Evolutionary conservation across 73 alveolate genomes (phyloP), one percentile per base, ranked within the genome.

Genomic region (Paramecium primaurelia): DNA sequence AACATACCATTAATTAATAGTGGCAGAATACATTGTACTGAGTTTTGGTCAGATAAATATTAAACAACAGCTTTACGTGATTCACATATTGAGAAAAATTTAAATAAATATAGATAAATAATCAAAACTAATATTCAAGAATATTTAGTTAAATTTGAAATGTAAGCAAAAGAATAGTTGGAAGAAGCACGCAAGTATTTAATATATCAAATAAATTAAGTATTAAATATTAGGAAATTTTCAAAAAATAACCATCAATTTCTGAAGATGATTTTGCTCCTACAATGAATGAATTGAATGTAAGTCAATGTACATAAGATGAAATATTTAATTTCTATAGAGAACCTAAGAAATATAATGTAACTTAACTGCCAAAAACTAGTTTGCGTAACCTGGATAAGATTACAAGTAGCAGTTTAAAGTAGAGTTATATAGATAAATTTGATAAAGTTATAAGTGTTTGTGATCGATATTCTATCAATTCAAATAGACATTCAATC

Each of bases 11-110:
- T 34, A 11, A 71, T 71, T 18, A 71, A 71, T 71, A 34, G 59
- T 34, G 86, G 86, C 28, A 71, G 58, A 34, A 71, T 71, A 2
- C 58, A 34, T 26, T 34, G 49, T 12, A 26, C 49, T 71, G 86
- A 71, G 30, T 71, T 71, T 71, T 71, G 86, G 86, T 30, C 86
- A 2, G 86, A 71, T 30, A 71, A 71, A 71, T 71, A 71, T 71
- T 34, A 71, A 12, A 16, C 54, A 10, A 71, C 49, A 30, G 86
- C 58, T 2, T 71, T 71, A 16, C 49, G 86, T 25, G 86, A 71
- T 34, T 71, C 86, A 11, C 58, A 71, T 12, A 71, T 71, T 71
- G 58, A 71, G 16, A 71, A 37, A 11, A 59, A 59, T 59, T 44
- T 59, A 20, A 59, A 59, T 30, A 59, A 59, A 0, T 59, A 59